Percentiles rank a stretch among this genome's conserved stretches.
phyloP scores from a whole-genome alignment of 768 basidiomycete species.

The Tylopilus rubrobrunneus region DNA sequence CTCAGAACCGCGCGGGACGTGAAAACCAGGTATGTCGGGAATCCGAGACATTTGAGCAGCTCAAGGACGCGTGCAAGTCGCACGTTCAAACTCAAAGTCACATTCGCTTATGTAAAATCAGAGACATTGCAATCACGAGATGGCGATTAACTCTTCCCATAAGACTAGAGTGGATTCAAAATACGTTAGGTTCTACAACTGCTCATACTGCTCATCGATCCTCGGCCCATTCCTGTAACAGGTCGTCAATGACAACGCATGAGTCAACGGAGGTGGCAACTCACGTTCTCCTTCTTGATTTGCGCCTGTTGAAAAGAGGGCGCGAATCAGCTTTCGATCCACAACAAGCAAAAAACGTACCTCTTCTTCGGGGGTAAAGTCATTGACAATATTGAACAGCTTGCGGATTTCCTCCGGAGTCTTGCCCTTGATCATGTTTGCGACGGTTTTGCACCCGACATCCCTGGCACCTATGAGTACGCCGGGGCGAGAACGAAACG shows the following conservation, averaged over 20 bases:
- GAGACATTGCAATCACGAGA: neutral
- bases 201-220: slow-evolving; percentile 56
- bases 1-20: slow-evolving; percentile 50
- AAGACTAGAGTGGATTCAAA: slow-evolving; percentile 19
- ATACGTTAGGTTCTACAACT: slow-evolving; percentile 26
- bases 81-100: neutral
- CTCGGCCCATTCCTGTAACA: slow-evolving; percentile 86
- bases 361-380: slow-evolving; percentile 99
- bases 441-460: slow-evolving; percentile 97
- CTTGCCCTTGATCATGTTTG: slow-evolving; percentile 99
- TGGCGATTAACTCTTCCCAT: slow-evolving; percentile 16
- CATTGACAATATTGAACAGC: slow-evolving; percentile 95
- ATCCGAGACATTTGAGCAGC: slow-evolving; percentile 44
- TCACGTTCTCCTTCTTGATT: slow-evolving; percentile 99
- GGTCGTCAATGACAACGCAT: slow-evolving; percentile 15
- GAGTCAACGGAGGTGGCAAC: slow-evolving; percentile 26
- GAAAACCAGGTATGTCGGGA: slow-evolving; percentile 68
- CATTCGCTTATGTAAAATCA: slow-evolving; percentile 20
- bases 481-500: neutral
- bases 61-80: neutral
- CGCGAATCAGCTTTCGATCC: slow-evolving; percentile 6
- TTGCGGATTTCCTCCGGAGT: slow-evolving; percentile 99
- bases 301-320: slow-evolving; percentile 57
- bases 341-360: slow-evolving; percentile 38
- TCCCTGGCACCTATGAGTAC: slow-evolving; percentile 52